phyloP scores from a whole-genome alignment of 164 flowering plant genomes.

The Chloranthus sessilifolius region DNA sequence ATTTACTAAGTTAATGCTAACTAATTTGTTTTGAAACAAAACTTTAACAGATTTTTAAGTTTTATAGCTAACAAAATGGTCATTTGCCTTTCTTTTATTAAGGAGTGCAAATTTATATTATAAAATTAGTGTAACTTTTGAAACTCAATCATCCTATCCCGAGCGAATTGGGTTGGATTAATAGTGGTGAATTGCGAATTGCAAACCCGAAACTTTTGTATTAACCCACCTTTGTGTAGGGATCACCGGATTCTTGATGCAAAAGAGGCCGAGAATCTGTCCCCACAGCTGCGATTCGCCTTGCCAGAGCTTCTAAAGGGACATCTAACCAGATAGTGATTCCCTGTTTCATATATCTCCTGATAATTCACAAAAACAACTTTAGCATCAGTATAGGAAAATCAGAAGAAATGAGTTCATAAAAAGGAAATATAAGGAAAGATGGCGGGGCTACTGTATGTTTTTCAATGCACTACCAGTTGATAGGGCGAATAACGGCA shows the following conservation, averaged over 20 bases:
- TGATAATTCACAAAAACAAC: constrained; percentile 17
- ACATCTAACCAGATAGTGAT: constrained; percentile 90
- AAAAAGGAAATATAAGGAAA: neutral
- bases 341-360: constrained; percentile 86
- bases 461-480: constrained; percentile 44
- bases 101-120: no score
- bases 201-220: neutral
- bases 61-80: no score
- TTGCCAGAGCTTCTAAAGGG: constrained; percentile 82
- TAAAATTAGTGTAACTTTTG: neutral
- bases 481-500: constrained; percentile 67
- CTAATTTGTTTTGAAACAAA: no score
- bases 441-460: neutral
- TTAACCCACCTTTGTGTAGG: constrained; percentile 57
- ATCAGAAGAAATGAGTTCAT: neutral
- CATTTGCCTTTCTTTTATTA: no score
- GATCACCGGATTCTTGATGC: constrained; percentile 68
- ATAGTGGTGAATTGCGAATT: neutral
- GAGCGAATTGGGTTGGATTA: neutral
- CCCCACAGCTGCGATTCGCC: constrained; percentile 79
- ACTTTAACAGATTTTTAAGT: no score
- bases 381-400: neutral
- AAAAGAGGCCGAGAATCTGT: constrained; percentile 89
- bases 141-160: neutral
- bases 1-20: no score